Evolutionary conservation across 371 early-diverging fungal genomes (phyloP), one percentile per base, ranked within the genome.

Genomic region (Lichtheimia ornata): DNA sequence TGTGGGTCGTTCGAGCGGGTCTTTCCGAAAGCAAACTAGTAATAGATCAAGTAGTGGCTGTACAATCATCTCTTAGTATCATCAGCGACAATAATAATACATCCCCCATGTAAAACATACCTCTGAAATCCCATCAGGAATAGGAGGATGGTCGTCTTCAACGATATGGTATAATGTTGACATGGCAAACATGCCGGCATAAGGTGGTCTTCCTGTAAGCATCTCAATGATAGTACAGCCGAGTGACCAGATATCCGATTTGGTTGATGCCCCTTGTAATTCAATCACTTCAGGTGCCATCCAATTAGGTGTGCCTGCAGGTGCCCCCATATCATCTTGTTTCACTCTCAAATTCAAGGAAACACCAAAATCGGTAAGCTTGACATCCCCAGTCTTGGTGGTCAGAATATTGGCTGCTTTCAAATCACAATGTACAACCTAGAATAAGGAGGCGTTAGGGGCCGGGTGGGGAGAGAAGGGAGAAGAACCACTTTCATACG

Each of bases 201-300:
- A 95, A 12, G 94, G 95, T 18, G 96, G 95, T 58, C 88, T 85
- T 13, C 94, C 94, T 1, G 93, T 91, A 13, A 93, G 69, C 69
- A 95, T 79, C 67, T 95, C 96, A 35, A 94, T 83, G 25, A 95
- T 76, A 3, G 94, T 93, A 64, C 95, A 94, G 14, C 91, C 96
- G 14, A 95, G 72, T 27, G 77, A 85, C 94, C 95, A 95, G 13
- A 96, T 94, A 69, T 96, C 96, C 0, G 94, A 91, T 22, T 89
- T 86, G 6, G 89, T 88, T 5, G 89, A 85, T 2, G 92, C 86
- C 1, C 94, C 93, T 52, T 89, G 86, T 14, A 94, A 68, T 63
- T 91, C 85, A 67, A 95, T 94, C 4, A 61, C 92, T 74, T 97
- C 98, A 5, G 98, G 98, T 15, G 98, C 96, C 97, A 97, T 96